Conservation (phyloP, 441 rosid genomes). For the Dalechampia spathulata region DNA sequence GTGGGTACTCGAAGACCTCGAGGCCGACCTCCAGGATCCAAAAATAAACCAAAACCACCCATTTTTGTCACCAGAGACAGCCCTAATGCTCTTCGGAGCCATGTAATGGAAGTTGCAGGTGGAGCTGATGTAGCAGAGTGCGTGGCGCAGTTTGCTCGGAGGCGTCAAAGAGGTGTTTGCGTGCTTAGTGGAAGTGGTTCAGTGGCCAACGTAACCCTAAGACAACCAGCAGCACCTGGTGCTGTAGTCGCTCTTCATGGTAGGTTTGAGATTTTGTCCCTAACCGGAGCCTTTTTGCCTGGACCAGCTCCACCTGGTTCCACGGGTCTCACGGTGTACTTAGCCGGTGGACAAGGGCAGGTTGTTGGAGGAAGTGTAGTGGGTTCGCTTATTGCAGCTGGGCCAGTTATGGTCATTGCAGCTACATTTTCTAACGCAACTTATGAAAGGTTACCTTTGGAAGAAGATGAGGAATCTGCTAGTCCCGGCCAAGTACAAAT, state of each 20-base stretch:
- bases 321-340: slow-evolving; percentile 72
- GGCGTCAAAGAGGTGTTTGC: slow-evolving; percentile 77
- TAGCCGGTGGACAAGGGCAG: slow-evolving; percentile 55
- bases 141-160: slow-evolving; percentile 63
- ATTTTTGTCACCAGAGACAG: slow-evolving; percentile 76
- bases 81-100: slow-evolving; percentile 87
- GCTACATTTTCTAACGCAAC: slow-evolving; percentile 88
- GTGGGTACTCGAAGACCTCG: slow-evolving; percentile 64
- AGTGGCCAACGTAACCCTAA: slow-evolving; percentile 77
- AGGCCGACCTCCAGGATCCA: slow-evolving; percentile 88
- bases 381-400: too few relatives aligned
- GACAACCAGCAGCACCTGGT: slow-evolving; percentile 72
- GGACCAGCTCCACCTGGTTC: slow-evolving; percentile 87
- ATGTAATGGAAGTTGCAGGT: slow-evolving; percentile 65
- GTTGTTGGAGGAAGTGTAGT: too few relatives aligned
- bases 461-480: slow-evolving; percentile 52
- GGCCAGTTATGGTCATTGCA: slow-evolving; percentile 16
- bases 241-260: slow-evolving; percentile 53
- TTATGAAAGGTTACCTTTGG: slow-evolving; percentile 70
- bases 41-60: slow-evolving; percentile 81
- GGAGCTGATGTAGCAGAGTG: slow-evolving; percentile 72
- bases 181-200: slow-evolving; percentile 77
- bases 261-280: slow-evolving; percentile 32
- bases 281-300: slow-evolving; percentile 73
- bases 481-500: slow-evolving; percentile 38